Base-by-base conservation (phyloP, 2,329 filamentous ascomycete genomes). In the Aspergillus fructus region DNA sequence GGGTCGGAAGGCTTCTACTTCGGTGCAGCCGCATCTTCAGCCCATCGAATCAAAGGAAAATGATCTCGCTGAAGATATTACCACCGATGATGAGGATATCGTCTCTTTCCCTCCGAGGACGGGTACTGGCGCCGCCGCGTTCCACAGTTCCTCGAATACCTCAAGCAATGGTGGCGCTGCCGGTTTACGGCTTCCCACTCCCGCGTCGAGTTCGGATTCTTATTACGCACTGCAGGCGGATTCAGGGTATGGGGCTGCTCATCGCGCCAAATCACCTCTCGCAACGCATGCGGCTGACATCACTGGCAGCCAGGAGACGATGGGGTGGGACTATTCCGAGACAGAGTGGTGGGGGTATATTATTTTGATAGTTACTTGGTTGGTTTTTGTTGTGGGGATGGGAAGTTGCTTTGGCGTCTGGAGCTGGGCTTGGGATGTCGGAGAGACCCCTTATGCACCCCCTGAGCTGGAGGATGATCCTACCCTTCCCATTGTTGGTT, bases 361-460 rank as follows among this genome's bases (percentile, higher is more conserved):
- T 7, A 89, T 99, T 48, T 79, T 99, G 33, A 78, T 89, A 41
- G 88, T 91, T 47, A 99, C 96, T 0, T 99, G 96, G 94, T 78
- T 96, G 45, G 92, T 97, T 24, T 97, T 99, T 72, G 92, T 97
- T 19, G 86, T 94, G 0, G 94, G 94, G 33, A 97, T 99, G 90
- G 94, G 94, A 53, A 96, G 90, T 50, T 97, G 92, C 73, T 83
- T 97, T 46, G 93, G 90, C 21, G 86, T 97, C 21, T 99, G 94
- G 94, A 94, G 88, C 74, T 99, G 94, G 94, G 94, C 94, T 2
- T 99, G 94, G 94, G 93, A 97, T 78, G 93, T 97, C 2, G 93
- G 93, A 46, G 92, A 93, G 74, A 97, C 92, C 34, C 93, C 93
- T 0, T 96, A 96, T 75, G 93, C 93, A 53, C 93, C 93, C 50